These are phyloP conservation scores for Xylariomycetidae sp. DNA, from an alignment of 2,329 filamentous ascomycete species.

Conservation along the genomic window DNA sequence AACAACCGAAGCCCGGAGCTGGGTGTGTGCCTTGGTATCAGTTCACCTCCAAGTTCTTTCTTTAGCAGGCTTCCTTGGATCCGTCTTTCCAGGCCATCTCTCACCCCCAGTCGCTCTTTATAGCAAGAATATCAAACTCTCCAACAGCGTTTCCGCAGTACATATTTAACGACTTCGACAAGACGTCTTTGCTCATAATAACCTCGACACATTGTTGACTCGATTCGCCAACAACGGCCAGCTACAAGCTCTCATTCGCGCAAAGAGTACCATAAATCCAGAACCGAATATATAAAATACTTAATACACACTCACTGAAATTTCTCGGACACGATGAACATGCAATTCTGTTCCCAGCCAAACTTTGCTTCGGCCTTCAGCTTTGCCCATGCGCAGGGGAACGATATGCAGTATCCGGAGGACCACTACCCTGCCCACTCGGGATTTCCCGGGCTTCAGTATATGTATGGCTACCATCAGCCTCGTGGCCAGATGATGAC, in stretches of 20 bases:
- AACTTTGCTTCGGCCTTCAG: conserved; percentile 22
- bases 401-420: conserved; percentile 20
- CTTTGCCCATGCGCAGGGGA: conserved; percentile 18
- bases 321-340: conserved; percentile 22
- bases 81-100: conserved; percentile 18
- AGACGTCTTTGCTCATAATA: background rate
- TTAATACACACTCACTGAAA: conserved; percentile 11
- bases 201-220: too few species aligned
- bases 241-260: too few species aligned
- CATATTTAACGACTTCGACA: conserved; percentile 13
- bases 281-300: conserved; percentile 13
- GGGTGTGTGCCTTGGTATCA: conserved; percentile 17
- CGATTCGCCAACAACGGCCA: too few species aligned
- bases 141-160: conserved; percentile 7
- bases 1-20: too few species aligned
- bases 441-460: conserved; percentile 20
- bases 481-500: conserved; percentile 18
- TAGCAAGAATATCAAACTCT: conserved; percentile 9
- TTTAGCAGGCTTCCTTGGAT: conserved; percentile 15
- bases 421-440: conserved; percentile 21
- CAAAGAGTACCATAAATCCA: too few species aligned
- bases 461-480: conserved; percentile 25
- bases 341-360: conserved; percentile 22
- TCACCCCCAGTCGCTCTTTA: conserved; percentile 31
- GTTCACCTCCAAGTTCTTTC: conserved; percentile 27